Base-by-base conservation (phyloP, 2,329 filamentous ascomycete species). In the Sporothrix inflata region DNA sequence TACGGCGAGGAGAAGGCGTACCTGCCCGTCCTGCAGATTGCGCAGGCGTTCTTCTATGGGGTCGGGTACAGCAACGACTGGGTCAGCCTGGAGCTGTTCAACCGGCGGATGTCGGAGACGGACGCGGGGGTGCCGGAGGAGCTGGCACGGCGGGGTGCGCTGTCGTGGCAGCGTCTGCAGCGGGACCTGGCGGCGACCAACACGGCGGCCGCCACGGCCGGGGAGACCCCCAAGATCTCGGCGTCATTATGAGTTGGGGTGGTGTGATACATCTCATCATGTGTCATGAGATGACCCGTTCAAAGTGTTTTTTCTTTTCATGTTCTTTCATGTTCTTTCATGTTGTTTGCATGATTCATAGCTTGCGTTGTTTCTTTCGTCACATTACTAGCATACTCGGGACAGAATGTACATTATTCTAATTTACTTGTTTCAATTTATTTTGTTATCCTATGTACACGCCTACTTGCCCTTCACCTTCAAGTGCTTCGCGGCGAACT, bases 11-110 rank as follows among this genome's bases (percentile, higher is more conserved):
- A 84, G 72, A 82, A 19, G 6, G 89, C 85, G 0, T 91, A 91
- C 78, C 77, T 91, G 14, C 89, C 89, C 0, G 84, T 89, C 0
- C 77, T 84, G 69, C 83, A 86, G 38, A 84, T 91, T 4, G 79
- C 86, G 4, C 80, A 82, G 69, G 84, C 86, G 0, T 84, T 91
- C 66, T 79, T 89, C 55, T 81, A 85, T 30, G 85, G 86, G 7
- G 79, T 89, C 16, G 88, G 87, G 0, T 91, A 85, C 75, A 80
- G 83, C 38, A 30, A 55, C 38, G 89, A 88, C 3, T 90, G 85
- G 83, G 82, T 90, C n/a, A 87, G 84, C 69, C 83, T 89, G 76
- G 88, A 91, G 80, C 76, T 90, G 42, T 90, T 90, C 77, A 87
- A 84, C 53, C 80, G 85, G 38, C 85, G 81, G 6, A 84, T 89